Percentiles rank a stretch among this genome's conserved stretches.
These are phyloP conservation scores for Chamaecyparis obtusa DNA, from an alignment of 75 land plant genomes.

Conservation along the genomic window DNA sequence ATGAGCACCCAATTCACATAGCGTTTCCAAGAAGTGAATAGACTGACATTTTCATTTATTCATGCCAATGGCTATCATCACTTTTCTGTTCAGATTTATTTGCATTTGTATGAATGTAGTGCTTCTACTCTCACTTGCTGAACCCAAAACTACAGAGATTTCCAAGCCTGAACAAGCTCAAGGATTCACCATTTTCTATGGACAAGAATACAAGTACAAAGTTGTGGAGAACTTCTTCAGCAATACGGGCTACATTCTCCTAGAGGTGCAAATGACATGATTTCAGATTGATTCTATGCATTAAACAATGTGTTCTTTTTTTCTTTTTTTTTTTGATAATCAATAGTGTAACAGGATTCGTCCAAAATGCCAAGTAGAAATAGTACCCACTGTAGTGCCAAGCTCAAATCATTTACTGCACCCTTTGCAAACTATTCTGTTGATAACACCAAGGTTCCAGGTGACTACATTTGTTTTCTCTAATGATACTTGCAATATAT, in stretches of 20 bases:
- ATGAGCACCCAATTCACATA: neutral
- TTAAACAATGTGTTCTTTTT: neutral
- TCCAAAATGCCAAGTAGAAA: slow-evolving; percentile 51
- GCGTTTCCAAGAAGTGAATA: neutral
- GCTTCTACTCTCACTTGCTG: neutral
- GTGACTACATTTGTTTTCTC: slow-evolving; percentile 11
- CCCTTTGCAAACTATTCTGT: slow-evolving; percentile 57
- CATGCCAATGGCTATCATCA: neutral
- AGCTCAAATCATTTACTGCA: slow-evolving; percentile 62
- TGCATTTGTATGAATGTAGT: neutral
- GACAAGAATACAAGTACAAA: slow-evolving; percentile 64
- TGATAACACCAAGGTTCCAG: slow-evolving; percentile 48
- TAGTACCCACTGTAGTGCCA: slow-evolving; percentile 47
- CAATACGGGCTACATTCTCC: slow-evolving; percentile 61
- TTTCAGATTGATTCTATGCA: neutral
- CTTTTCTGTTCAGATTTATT: neutral
- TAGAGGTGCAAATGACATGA: slow-evolving; percentile 37
- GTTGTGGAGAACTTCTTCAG: slow-evolving; percentile 63
- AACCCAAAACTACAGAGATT: slow-evolving; percentile 1
- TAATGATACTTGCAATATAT: no score
- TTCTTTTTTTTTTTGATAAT: neutral
- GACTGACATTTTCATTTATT: neutral
- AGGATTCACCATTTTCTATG: slow-evolving; percentile 59
- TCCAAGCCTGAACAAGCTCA: slow-evolving; percentile 49
- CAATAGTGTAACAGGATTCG: slow-evolving; percentile 21